Percentiles rank a stretch among this genome's conserved stretches.
Evolutionary conservation across 2,329 filamentous ascomycete species (phyloP).

Genomic region (Colletotrichum costaricense): DNA sequence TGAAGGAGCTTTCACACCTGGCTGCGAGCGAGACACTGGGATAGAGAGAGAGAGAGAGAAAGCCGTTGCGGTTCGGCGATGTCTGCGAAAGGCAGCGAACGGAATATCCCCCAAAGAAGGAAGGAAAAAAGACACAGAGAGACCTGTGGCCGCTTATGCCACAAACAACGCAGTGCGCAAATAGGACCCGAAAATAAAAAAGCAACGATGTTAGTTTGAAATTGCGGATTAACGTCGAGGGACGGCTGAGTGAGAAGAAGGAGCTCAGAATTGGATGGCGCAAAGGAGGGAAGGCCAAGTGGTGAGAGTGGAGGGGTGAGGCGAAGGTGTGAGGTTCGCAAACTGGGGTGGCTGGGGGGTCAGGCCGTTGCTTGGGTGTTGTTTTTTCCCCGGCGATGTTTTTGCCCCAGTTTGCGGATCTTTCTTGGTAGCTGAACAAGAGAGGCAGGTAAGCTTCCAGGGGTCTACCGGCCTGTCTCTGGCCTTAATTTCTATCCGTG

Average conservation of each 20-base stretch:
- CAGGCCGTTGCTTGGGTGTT: conserved; percentile 27
- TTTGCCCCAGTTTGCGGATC: conserved; percentile 26
- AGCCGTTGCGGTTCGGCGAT: conserved; percentile 29
- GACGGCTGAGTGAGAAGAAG: neutral
- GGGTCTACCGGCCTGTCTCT: neutral
- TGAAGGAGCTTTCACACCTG: conserved; percentile 20
- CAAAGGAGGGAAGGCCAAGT: conserved; percentile 24
- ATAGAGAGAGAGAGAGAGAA: neutral
- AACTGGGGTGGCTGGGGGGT: conserved; percentile 34
- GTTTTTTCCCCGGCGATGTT: conserved; percentile 26
- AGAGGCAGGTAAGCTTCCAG: conserved; percentile 12
- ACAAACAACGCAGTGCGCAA: conserved; percentile 19
- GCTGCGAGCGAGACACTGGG: neutral
- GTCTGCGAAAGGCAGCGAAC: conserved; percentile 13
- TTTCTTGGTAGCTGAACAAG: conserved; percentile 28
- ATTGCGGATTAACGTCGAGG: conserved; percentile 2
- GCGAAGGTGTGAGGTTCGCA: conserved; percentile 18
- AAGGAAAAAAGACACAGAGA: neutral
- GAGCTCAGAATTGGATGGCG: conserved; percentile 17
- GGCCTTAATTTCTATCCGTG: neutral
- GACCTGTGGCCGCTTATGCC: conserved; percentile 16
- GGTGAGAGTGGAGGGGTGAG: conserved; percentile 6
- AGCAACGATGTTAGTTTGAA: conserved; percentile 15
- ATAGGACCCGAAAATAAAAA: neutral
- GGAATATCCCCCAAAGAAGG: conserved; percentile 5